Evolutionary conservation across 148 eudicot genomes (phyloP), one percentile per base, ranked within the genome.

Genomic region (Pharnaceum exiguum): DNA sequence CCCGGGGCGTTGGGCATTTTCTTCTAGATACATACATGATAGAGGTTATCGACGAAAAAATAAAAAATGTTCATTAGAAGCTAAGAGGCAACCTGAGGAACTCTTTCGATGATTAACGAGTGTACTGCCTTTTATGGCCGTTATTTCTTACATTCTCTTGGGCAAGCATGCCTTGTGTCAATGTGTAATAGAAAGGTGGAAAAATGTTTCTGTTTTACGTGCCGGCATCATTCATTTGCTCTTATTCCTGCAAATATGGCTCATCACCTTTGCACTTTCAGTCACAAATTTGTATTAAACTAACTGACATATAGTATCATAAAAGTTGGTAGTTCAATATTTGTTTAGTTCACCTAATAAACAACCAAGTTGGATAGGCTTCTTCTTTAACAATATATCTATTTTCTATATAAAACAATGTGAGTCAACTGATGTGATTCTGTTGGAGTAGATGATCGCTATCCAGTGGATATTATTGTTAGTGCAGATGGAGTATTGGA

Each of bases 191-290:
- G 29, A 5, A 49, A 61, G 10, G 37, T 28, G 15, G 13, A 4
- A 37, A 60, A 21, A 10, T 10, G 26, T 9, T 48, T 48, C 54
- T 50, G 29, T 50, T 62, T 18, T 17, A 47, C 38, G 65, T 45
- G 13, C 33, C 10, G 5, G 2, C 21, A 13, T 57, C 46, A 57
- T 38, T 36, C 42, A 23, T 40, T 24, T 7, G 29, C 29, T 18
- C 40, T 27, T 54, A 37, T 59, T 46, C 54, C 56, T 27, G 22
- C 46, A 60, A 60, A 48, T 33, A 35, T 29, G 61, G 56, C 25
- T 16, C 60, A 68, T 54, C 57, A 68, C 33, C 67, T 69, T 69
- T 68, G 38, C 50, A 56, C 50, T 21, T 51, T 36, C 26, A 55
- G 12, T 60, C 15, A 9, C 39, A 45, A n/a, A 47, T 27, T n/a